Evolutionary conservation across 106 monocot species (phyloP), one percentile per base, ranked within the genome.

Genomic region (Phalaenopsis aphrodite): DNA sequence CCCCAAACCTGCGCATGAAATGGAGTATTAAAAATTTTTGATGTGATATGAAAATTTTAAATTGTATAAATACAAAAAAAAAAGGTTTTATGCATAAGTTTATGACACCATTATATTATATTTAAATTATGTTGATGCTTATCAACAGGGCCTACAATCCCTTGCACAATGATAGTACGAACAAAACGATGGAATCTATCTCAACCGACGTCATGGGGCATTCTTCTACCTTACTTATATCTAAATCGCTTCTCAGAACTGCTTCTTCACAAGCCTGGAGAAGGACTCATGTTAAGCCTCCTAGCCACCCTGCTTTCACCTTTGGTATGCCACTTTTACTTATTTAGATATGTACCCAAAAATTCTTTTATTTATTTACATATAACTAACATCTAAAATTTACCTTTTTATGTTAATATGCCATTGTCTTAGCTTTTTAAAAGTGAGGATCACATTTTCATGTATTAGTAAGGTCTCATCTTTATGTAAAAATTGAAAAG

Each of bases 231-330:
- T 69, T 14, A 14, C 10, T 12, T 52, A 1, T 12, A 2, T 52
- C 14, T 10, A 18, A 91, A 3, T n/a, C 1, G 91, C 1, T 91
- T 91, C 81, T 86, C 89, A 1, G 91, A 94, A 55, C 84, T 94
- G 9, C 12, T 12, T 45, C 43, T 91, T 52, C 52, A 15, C 15
- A 1, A 52, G 14, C 15, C 6, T 4, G 3, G 43, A 45, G 52
- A 45, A 45, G 43, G 43, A 6, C 43, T 45, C 12, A 71, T 91
- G 88, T 42, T 89, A 88, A 89, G 94, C 71, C 9, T 85, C 56
- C 6, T 45, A 45, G 6, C 5, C 43, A 45, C 6, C 43, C 6
- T 45, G 6, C 43, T 45, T 45, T 45, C 43, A 45, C 43, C 43
- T 45, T 45, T 4, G 0, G 5, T 55, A 66, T 30, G 30, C 30